phyloP scores from a whole-genome alignment of 805 yeast genomes.

The Sungouiozyma ichnusensis region DNA sequence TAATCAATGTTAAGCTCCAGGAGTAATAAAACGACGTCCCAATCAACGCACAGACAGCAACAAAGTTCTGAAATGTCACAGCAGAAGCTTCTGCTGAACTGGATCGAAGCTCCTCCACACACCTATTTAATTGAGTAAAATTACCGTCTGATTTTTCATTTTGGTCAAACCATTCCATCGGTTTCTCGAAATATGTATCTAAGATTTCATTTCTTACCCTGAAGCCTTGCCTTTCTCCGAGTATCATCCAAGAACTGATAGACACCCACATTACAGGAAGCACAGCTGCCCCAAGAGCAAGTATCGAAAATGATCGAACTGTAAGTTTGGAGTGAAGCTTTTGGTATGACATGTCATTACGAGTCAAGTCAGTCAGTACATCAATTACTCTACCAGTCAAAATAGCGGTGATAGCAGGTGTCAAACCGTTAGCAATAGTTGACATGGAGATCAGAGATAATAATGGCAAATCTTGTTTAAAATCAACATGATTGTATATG shows the following conservation, averaged over 20 bases:
- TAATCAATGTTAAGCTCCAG: constrained; percentile 76
- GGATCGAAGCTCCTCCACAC: constrained; percentile 61
- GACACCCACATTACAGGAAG: constrained; percentile 42
- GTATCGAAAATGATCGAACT: constrained; percentile 32
- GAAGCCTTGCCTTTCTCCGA: constrained; percentile 63
- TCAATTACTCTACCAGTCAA: constrained; percentile 57
- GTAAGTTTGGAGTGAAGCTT: constrained; percentile 31
- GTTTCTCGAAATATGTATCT: constrained; percentile 33
- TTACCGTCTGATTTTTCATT: constrained; percentile 50
- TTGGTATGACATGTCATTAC: constrained; percentile 32
- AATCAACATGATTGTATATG: constrained; percentile 17
- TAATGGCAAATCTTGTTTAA: constrained; percentile 17
- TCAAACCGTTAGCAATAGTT: constrained; percentile 43
- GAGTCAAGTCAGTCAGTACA: constrained; percentile 23
- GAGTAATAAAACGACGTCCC: constrained; percentile 64
- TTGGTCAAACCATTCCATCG: constrained; percentile 54
- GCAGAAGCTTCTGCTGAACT: constrained; percentile 63
- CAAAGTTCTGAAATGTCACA: constrained; percentile 40
- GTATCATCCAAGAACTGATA: constrained; percentile 48
- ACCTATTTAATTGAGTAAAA: constrained; percentile 53
- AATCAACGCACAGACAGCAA: constrained; percentile 44
- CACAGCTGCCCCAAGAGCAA: constrained; percentile 38
- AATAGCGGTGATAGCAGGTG: constrained; percentile 52
- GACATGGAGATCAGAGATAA: constrained; percentile 26
- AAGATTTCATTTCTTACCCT: constrained; percentile 43